A percentile compares a stretch with the other conserved stretches of the same genome.
These are phyloP conservation scores for Epichloe uncinata DNA, from an alignment of 2,329 filamentous ascomycete genomes.

Conservation along the genomic window DNA sequence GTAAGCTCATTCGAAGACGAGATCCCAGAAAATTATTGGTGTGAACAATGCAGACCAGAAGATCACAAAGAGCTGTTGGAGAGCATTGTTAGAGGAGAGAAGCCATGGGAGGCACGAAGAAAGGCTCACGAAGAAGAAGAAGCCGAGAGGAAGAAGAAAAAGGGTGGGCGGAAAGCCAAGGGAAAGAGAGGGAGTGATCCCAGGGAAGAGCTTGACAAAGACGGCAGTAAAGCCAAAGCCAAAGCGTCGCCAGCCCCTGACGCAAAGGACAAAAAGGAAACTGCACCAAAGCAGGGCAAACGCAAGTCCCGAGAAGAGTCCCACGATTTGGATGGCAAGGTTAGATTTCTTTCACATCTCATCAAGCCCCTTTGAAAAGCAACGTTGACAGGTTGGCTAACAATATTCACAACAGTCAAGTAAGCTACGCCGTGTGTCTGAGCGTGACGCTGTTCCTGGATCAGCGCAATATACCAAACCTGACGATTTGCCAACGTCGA, in stretches of 20 bases:
- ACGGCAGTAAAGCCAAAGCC: constrained; percentile 15
- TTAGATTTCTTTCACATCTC: constrained; percentile 15
- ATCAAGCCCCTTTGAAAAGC: neutral
- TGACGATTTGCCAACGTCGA: constrained; percentile 34
- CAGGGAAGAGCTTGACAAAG: constrained; percentile 45
- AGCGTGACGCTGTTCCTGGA: constrained; percentile 27
- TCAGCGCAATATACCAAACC: constrained; percentile 33
- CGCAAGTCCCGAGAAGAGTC: constrained; percentile 45
- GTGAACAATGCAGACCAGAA: constrained; percentile 76
- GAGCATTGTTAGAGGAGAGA: constrained; percentile 66
- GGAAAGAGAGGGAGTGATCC: constrained; percentile 53
- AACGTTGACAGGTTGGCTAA: neutral
- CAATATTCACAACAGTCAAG: constrained; percentile 19
- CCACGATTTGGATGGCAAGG: constrained; percentile 37
- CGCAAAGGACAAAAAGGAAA: constrained; percentile 36
- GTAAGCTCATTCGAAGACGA: constrained; percentile 67
- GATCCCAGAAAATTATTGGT: constrained; percentile 76
- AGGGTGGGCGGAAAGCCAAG: constrained; percentile 48
- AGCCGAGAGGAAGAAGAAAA: constrained; percentile 42
- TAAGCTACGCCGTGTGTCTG: constrained; percentile 41
- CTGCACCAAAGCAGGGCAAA: constrained; percentile 32
- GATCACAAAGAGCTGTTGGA: constrained; percentile 71
- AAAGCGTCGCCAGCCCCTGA: constrained; percentile 29
- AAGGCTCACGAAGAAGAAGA: constrained; percentile 51
- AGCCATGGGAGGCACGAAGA: constrained; percentile 67